A percentile compares a stretch with the other conserved stretches of the same genome.
These are phyloP conservation scores for Phyllosticta paracitricarpa DNA, from an alignment of 2,329 filamentous ascomycete species.

Conservation along the genomic window DNA sequence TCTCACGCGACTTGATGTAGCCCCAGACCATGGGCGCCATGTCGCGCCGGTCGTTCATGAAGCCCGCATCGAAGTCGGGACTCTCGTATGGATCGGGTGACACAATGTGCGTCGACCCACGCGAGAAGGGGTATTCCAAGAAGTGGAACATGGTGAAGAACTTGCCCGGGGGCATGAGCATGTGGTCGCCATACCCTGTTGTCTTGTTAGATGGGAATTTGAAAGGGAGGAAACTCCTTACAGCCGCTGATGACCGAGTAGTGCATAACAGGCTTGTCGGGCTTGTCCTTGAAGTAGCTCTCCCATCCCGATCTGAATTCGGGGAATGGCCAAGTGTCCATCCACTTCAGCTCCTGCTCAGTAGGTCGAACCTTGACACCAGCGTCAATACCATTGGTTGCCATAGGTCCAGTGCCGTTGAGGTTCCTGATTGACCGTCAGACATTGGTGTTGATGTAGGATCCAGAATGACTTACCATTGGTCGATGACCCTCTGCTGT, in stretches of 20 bases:
- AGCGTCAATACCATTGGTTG: slow-evolving; percentile 71
- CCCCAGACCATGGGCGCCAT: slow-evolving; percentile 76
- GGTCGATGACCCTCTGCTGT: slow-evolving; percentile 63
- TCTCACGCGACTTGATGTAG: slow-evolving; percentile 75
- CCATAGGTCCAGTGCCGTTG: slow-evolving; percentile 67
- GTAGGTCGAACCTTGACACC: slow-evolving; percentile 70
- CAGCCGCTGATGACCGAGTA: slow-evolving; percentile 59
- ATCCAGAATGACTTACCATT: slow-evolving; percentile 43
- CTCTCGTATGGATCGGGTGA: slow-evolving; percentile 63
- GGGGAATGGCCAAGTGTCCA: slow-evolving; percentile 63
- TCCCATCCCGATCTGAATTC: slow-evolving; percentile 70
- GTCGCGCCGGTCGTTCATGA: slow-evolving; percentile 78
- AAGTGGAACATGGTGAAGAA: slow-evolving; percentile 83
- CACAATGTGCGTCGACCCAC: slow-evolving; percentile 60
- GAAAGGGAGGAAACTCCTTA: background rate
- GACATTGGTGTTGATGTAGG: background rate
- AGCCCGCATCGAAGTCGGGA: slow-evolving; percentile 70
- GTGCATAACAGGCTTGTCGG: slow-evolving; percentile 80
- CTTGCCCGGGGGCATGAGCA: slow-evolving; percentile 60
- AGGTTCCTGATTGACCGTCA: slow-evolving; percentile 34
- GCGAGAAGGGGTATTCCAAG: slow-evolving; percentile 67
- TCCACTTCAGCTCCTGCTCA: slow-evolving; percentile 54
- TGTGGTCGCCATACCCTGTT: slow-evolving; percentile 38
- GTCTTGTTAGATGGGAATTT: background rate
- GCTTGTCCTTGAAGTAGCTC: slow-evolving; percentile 74